A percentile compares a stretch with the other conserved stretches of the same genome.
Conservation (phyloP, 805 yeast species). For the Monosporozyma yasuniensis region DNA sequence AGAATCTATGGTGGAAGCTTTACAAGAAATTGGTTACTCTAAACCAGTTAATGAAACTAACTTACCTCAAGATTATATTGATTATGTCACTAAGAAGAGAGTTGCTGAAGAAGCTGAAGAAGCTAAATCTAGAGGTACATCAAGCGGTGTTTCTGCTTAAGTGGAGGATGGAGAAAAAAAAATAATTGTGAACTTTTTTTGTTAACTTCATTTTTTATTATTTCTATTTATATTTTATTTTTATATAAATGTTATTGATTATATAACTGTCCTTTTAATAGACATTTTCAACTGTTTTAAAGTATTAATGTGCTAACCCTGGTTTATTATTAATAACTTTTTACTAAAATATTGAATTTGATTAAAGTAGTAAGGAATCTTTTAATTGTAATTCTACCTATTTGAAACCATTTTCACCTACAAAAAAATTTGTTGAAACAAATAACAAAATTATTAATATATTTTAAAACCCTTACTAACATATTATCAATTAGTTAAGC, state of each 20-base stretch:
- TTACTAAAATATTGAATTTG: no score
- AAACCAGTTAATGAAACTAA: conserved; percentile 26
- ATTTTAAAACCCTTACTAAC: no score
- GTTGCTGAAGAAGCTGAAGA: background rate
- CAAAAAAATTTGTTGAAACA: no score
- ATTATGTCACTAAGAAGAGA: background rate
- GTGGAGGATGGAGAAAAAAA: background rate
- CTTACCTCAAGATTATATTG: conserved; percentile 16
- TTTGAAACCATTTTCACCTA: no score
- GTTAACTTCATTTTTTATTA: background rate
- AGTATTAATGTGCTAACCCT: background rate
- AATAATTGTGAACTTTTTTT: background rate
- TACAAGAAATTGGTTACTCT: conserved; percentile 34
- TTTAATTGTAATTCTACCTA: no score
- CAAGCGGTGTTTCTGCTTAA: background rate
- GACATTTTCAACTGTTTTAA: background rate
- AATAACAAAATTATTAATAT: background rate
- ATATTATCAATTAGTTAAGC: no score
- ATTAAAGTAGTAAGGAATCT: no score
- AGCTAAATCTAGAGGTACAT: background rate
- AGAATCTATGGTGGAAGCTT: conserved; percentile 42
- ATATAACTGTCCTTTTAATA: background rate
- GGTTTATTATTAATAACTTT: no score
- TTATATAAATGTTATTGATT: background rate
- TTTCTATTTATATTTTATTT: background rate